A percentile compares a stretch with the other conserved stretches of the same genome.
Conservation (phyloP, 2,329 filamentous ascomycete species). For the Stemphylium lycopersici region DNA sequence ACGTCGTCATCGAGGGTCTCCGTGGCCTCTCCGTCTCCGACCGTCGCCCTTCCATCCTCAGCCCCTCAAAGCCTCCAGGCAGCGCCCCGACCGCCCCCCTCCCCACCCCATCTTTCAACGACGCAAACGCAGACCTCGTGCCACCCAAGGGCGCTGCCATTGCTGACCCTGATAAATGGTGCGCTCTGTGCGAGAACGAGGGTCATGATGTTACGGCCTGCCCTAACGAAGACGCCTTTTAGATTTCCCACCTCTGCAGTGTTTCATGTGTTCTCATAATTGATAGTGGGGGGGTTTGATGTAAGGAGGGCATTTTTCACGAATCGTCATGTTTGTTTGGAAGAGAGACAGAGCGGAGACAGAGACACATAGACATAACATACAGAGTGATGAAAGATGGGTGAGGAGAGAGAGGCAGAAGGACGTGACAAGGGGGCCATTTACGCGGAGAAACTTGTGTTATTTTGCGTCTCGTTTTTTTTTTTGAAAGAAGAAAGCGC, state of each 20-base stretch:
- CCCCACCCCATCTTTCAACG: constrained; percentile 41
- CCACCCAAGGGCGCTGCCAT: constrained; percentile 42
- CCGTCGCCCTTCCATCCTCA: constrained; percentile 35
- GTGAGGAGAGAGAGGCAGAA: too few species aligned
- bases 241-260: neutral
- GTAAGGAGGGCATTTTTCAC: neutral
- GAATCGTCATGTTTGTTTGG: too few species aligned
- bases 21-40: constrained; percentile 44
- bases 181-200: constrained; percentile 92
- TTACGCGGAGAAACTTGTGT: neutral
- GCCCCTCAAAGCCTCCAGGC: constrained; percentile 42
- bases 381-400: too few species aligned
- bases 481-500: neutral
- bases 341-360: neutral
- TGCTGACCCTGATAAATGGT: constrained; percentile 86
- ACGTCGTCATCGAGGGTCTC: constrained; percentile 41
- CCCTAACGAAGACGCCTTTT: constrained; percentile 81
- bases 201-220: constrained; percentile 96
- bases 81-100: constrained; percentile 45
- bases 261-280: neutral
- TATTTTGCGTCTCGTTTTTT: neutral
- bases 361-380: too few species aligned
- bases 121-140: constrained; percentile 38
- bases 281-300: neutral
- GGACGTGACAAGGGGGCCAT: neutral